Percentiles rank a stretch among this genome's conserved stretches.
Evolutionary conservation across 1,139 yeast genomes (phyloP).

Genomic region (Nakaseomyces uthaithaninus): DNA sequence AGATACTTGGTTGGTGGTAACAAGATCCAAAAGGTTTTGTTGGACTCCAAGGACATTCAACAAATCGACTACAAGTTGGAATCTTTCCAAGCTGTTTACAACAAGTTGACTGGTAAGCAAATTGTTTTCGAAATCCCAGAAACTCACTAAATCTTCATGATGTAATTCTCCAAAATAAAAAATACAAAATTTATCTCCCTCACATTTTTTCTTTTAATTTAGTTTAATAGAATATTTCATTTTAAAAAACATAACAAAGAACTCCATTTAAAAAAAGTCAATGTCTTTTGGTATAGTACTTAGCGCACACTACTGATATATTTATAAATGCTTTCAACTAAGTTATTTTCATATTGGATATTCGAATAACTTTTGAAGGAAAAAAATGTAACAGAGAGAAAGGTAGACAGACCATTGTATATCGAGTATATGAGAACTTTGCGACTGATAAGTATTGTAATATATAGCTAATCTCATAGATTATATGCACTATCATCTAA

Average conservation of each 20-base stretch:
- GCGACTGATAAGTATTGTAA: too few relatives aligned
- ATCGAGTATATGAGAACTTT: too few relatives aligned
- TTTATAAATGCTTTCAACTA: too few relatives aligned
- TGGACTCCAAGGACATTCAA: conserved; percentile 96
- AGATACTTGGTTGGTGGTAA: conserved; percentile 99
- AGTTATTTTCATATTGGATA: too few relatives aligned
- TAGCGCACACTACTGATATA: too few relatives aligned
- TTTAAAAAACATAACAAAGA: not conserved
- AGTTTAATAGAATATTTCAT: conserved; percentile 5
- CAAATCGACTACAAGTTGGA: conserved; percentile 98
- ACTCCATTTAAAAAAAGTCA: conserved; percentile 1
- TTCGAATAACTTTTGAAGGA: too few relatives aligned
- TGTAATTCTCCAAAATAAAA: conserved; percentile 7
- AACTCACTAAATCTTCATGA: conserved; percentile 38
- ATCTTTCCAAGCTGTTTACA: conserved; percentile 98
- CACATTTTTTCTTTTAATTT: conserved; percentile 7
- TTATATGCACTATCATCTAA: too few relatives aligned
- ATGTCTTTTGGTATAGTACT: too few relatives aligned
- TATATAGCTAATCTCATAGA: too few relatives aligned
- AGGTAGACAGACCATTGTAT: too few relatives aligned
- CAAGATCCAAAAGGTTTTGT: conserved; percentile 96
- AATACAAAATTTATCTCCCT: conserved; percentile 6
- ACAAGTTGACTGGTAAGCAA: conserved; percentile 98
- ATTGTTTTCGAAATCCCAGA: conserved; percentile 97
- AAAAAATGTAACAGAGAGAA: too few relatives aligned